phyloP scores from a whole-genome alignment of 257 asterid species.

The Verbena officinalis region DNA sequence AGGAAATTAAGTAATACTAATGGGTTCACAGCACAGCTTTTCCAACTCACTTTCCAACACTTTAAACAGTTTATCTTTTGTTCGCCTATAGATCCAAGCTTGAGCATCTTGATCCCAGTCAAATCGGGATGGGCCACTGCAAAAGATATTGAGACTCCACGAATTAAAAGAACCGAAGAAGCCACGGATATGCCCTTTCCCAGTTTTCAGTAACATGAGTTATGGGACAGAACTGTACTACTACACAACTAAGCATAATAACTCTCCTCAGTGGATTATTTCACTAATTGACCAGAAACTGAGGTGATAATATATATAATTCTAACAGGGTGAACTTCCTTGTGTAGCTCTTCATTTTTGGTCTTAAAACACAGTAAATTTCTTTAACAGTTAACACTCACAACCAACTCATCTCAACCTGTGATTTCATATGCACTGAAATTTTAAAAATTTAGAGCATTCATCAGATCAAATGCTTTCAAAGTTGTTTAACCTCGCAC shows the following conservation, averaged over 20 bases:
- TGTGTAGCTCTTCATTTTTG: no score
- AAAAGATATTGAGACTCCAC: slow-evolving; percentile 26
- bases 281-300: no score
- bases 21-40: slow-evolving; percentile 62
- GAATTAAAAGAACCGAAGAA: slow-evolving; percentile 12
- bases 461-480: no score
- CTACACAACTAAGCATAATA: neutral
- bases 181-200: no score
- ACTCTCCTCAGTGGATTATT: neutral
- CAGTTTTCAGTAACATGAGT: neutral
- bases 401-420: no score
- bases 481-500: no score
- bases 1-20: slow-evolving; percentile 44
- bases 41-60: slow-evolving; percentile 71
- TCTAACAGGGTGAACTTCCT: no score
- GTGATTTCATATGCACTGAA: no score
- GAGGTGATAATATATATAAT: no score
- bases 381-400: no score
- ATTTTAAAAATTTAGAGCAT: no score
- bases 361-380: no score
- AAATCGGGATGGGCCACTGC: slow-evolving; percentile 91
- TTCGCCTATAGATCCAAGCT: slow-evolving; percentile 80
- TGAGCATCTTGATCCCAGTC: slow-evolving; percentile 76
- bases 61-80: slow-evolving; percentile 46
- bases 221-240: neutral